Evolutionary conservation across 805 yeast species (phyloP), one percentile per base, ranked within the genome.

Genomic region (Pichia ethanolica): DNA sequence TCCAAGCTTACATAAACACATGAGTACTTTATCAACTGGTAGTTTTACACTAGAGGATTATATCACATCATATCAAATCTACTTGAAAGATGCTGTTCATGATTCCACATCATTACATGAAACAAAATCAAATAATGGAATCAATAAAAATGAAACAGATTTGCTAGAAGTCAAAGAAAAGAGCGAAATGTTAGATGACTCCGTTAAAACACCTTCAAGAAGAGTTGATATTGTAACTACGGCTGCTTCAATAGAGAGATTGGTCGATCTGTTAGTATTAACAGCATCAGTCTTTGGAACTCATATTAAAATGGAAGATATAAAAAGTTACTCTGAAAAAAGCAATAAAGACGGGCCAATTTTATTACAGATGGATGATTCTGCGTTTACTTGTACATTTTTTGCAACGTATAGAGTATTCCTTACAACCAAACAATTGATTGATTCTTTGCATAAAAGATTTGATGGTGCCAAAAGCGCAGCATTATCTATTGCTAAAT

Each of bases 191-290:
- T 5, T 13, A n/a, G 34, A 4, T 32, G 8, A 7, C 5, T 26
- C n/a, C 13, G 33, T 9, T 25, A 39, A 30, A 9, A 5, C 30
- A 20, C 34, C 11, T 3, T 32, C 34, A 9, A 27, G 32, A 41
- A 26, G 58, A 32, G 57, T 59, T 39, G 65, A 61, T 39, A 59
- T 67, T 25, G 51, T 63, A 10, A 57, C 68, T 30, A 82, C 81
- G 57, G 78, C 87, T 4, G 93, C 93, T 1, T 75, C 86, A 1
- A 66, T 88, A 49, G 93, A 87, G 41, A 80, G 81, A 56, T 72
- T 91, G 57, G 73, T 89, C 48, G 97, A 91, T 64, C 73, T 90
- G 26, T 67, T 91, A 46, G 89, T 91, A 5, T 72, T 78, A 62
- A 91, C 86, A 25, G 83, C 77, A 38, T 77, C 76, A 56, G 80